Evolutionary conservation across 305 asterid genomes (phyloP).

Genomic region (Fraxinus floribunda): DNA sequence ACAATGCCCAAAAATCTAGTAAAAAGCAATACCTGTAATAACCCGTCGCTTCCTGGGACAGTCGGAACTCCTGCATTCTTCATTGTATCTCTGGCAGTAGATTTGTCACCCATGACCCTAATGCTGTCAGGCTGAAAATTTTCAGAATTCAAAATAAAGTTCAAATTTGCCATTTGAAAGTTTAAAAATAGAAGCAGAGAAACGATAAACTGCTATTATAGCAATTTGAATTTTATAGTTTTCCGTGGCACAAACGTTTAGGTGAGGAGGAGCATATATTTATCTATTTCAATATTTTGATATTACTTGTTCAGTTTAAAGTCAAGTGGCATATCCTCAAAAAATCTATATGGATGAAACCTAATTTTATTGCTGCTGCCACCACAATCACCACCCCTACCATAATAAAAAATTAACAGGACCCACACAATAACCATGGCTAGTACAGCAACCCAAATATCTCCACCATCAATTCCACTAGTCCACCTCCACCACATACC

Average conservation of each 20-base stretch:
- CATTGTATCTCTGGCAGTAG: constrained; percentile 99
- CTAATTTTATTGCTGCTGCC: not conserved
- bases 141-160: constrained; percentile 14
- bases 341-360: not conserved
- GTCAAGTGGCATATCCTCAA: constrained; percentile 8
- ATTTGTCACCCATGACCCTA: constrained; percentile 97
- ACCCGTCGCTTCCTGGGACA: constrained; percentile 98
- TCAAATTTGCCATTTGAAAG: not conserved
- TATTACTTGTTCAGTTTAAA: constrained; percentile 5
- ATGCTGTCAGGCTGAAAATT: constrained; percentile 87
- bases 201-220: not conserved
- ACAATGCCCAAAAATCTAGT: constrained; percentile 1
- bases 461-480: not conserved
- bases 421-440: not conserved
- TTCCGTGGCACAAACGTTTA: not conserved
- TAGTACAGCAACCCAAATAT: constrained; percentile 4
- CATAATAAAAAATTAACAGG: not conserved
- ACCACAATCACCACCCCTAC: not conserved
- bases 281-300: constrained; percentile 6
- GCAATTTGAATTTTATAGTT: constrained; percentile 1
- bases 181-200: constrained; percentile 7
- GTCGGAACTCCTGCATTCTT: constrained; percentile 99
- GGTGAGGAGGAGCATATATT: not conserved
- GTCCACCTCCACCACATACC: not conserved
- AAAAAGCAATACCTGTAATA: constrained; percentile 55